Evolutionary conservation across 805 yeast species (phyloP), one percentile per base, ranked within the genome.

Genomic region (Monosporozyma siamensis): DNA sequence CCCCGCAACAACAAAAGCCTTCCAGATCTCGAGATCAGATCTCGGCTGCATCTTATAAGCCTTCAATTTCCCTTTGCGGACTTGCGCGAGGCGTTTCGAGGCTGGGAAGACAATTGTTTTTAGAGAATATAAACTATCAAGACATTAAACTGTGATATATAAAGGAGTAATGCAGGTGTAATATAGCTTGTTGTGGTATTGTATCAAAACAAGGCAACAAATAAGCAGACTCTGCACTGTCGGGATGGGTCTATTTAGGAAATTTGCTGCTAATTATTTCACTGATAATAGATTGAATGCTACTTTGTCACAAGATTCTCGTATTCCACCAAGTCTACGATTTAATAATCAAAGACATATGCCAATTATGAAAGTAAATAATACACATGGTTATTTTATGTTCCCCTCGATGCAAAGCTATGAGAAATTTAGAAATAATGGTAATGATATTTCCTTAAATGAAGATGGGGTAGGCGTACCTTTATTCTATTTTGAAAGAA

Each of bases 381-480:
- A 12, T 3, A 18, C 21, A 5, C 39, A 37, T 14, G 53, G 53
- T 5, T 49, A 37, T 32, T 45, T 30, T 21, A 25, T 51, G 31
- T 51, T 49, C 27, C 44, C 53, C n/a, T 45, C 52, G 20, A 37
- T 40, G 34, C 48, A 49, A 30, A 46, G 50, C 2, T 48, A 39
- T 34, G 53, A 49, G 35, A 38, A 23, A 25, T 51, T 46, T 37
- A 49, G 44, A 38, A 46, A 26, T 9, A 34, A 34, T 17, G 36
- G 36, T 10, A 29, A 45, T 6, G 25, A 38, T 9, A 37, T 32
- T 12, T 18, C 23, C 5, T 23, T 47, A 17, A 42, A 43, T 26
- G 36, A 44, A n/a, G 51, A 49, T 17, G 55, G 53, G 23, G 46
- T 49, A 8, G 55, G 55, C 9, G 31, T 49, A 5, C 55, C 53